Evolutionary conservation across 164 flowering plant species (phyloP).

Genomic region (Nymphaea thermarum): DNA sequence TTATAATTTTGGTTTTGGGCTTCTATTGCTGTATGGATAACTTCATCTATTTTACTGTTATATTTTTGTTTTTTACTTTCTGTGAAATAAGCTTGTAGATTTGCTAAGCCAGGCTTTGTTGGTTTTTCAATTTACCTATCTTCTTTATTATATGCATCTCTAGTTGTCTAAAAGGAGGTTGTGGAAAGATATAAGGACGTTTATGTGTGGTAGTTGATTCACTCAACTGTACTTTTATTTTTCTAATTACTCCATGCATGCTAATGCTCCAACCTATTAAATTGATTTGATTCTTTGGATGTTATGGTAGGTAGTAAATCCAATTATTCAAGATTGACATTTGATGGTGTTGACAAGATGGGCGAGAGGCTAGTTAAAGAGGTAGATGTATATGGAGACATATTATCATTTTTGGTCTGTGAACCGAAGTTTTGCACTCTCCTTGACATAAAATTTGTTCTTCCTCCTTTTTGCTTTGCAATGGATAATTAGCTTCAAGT

Average conservation of each 20-base stretch:
- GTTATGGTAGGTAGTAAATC: constrained; percentile 64
- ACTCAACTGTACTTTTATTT: neutral
- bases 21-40: no score
- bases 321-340: constrained; percentile 61
- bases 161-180: no score
- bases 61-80: no score
- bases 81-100: no score
- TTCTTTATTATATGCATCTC: no score
- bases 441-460: no score
- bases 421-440: neutral
- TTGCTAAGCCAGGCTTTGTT: no score
- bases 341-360: constrained; percentile 90
- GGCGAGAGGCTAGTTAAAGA: constrained; percentile 89
- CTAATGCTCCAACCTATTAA: neutral
- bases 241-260: neutral
- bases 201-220: no score
- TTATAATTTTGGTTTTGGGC: no score
- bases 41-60: no score
- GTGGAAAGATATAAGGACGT: no score
- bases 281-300: constrained; percentile 7
- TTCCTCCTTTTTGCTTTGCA: neutral
- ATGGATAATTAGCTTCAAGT: neutral
- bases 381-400: constrained; percentile 27
- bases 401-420: neutral
- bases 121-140: no score